Evolutionary conservation across 2,329 filamentous ascomycete species (phyloP), one percentile per base, ranked within the genome.

Genomic region (Aotearoamyces nothofagi): DNA sequence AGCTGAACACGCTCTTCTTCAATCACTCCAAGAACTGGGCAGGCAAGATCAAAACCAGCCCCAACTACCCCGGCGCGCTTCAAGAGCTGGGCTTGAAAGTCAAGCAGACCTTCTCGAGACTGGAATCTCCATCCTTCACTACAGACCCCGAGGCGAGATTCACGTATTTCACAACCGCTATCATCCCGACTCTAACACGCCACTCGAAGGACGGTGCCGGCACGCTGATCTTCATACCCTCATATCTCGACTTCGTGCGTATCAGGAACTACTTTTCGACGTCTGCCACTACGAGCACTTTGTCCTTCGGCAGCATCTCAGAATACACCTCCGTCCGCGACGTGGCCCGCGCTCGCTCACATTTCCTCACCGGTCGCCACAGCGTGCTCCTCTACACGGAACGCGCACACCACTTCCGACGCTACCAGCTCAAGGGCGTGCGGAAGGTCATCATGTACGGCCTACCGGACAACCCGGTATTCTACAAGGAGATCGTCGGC

Each of bases 191-290:
- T 1, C 65, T 94, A 10, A 63, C 69, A 29, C 78, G 79, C 43
- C 67, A 76, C 17, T 60, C 66, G n/a, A 71, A 69, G 34, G 69
- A 73, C 32, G 59, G 63, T 1, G 56, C 61, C 2, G 86, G 90
- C 17, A 81, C 80, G 1, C 60, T 98, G 10, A 63, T 98, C 46
- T 94, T 92, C 56, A 74, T 96, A 27, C 84, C 90, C 0, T 84
- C 78, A 0, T 96, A 94, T 54, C 74, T 94, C 34, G 90, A 98
- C 57, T 96, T 96, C 51, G 78, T 94, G 24, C 78, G 86, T 23
- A 66, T 98, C 34, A 74, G 90, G 30, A 98, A 96, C 57, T 81
- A 86, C 55, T 86, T 98, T 45, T 74, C 84, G 29, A 84, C 74
- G 16, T 74, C 75, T 10, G 43, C 59, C 7, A 54, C 59, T n/a